phyloP scores from a whole-genome alignment of 305 asterid species.

The Fraxinus greggii region DNA sequence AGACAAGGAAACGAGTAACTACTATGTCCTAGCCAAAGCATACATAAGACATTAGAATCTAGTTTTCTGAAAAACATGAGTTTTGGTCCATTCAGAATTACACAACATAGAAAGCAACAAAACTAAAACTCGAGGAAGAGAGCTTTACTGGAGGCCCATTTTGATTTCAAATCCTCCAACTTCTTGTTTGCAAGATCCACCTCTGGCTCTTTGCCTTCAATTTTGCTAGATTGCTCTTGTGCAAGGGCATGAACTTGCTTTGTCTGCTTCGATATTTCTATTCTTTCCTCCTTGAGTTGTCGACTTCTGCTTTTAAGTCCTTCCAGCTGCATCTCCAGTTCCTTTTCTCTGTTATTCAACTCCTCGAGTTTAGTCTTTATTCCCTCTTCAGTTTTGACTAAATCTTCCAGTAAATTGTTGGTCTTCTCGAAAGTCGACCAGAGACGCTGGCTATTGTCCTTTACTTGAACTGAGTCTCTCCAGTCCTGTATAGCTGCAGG shows the following conservation, averaged over 20 bases:
- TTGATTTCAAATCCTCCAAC: neutral
- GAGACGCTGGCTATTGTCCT: neutral
- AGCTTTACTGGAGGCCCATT: neutral
- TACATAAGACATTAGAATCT: too few species aligned
- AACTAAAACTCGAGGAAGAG: neutral
- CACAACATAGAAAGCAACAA: neutral
- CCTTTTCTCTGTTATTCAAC: neutral
- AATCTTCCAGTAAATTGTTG: neutral
- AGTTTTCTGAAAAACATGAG: too few species aligned
- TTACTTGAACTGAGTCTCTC: neutral
- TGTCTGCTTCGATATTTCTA: neutral
- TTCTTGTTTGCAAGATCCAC: slow-evolving; percentile 3
- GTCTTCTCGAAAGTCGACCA: slow-evolving; percentile 1
- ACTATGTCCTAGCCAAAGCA: too few species aligned
- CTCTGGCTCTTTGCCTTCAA: neutral
- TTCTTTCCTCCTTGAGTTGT: slow-evolving; percentile 8
- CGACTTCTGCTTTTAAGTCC: neutral
- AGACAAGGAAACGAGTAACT: too few species aligned
- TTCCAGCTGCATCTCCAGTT: neutral
- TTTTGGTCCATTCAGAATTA: too few species aligned
- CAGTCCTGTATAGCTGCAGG: neutral
- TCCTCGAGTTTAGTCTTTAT: neutral
- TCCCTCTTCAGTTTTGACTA: neutral
- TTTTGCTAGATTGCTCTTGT: neutral
- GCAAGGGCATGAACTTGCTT: neutral